Conservation (phyloP, 495 filamentous ascomycete species). For the Trichoderma parareesei region DNA sequence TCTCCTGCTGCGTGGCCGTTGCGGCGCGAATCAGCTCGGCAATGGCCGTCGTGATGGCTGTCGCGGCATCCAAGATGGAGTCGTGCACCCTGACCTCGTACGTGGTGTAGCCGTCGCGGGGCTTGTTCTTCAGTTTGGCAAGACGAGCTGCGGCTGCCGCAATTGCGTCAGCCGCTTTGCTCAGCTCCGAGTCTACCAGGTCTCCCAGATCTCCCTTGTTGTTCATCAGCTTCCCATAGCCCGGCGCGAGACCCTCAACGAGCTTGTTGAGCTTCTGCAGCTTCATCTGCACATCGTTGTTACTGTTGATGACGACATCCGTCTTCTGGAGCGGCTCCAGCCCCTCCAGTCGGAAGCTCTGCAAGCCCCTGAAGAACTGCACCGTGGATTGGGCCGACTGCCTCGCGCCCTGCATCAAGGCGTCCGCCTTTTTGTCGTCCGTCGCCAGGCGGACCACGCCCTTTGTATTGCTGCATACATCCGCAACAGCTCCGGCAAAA, state of each 20-base stretch:
- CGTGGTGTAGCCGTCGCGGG: conserved; percentile 87
- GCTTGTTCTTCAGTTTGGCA: conserved; percentile 86
- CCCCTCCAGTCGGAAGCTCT: conserved; percentile 87
- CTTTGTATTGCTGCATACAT: conserved; percentile 94
- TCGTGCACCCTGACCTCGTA: conserved; percentile 95
- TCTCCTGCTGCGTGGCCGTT: conserved; percentile 89
- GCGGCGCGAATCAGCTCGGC: conserved; percentile 94
- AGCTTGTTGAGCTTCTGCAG: conserved; percentile 87
- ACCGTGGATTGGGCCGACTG: conserved; percentile 82
- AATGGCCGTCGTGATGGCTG: conserved; percentile 94
- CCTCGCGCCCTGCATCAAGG: conserved; percentile 70
- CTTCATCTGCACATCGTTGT: conserved; percentile 85
- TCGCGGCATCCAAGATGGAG: conserved; percentile 84
- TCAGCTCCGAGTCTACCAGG: conserved; percentile 84
- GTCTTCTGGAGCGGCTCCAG: conserved; percentile 84
- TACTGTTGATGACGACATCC: conserved; percentile 92
- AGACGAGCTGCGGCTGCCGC: conserved; percentile 83
- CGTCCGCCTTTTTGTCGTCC: conserved; percentile 87
- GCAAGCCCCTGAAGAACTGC: conserved; percentile 89
- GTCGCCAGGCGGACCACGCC: conserved; percentile 89
- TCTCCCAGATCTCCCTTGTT: conserved; percentile 86
- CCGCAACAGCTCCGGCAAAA: conserved; percentile 82
- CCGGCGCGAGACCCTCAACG: conserved; percentile 82
- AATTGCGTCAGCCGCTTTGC: conserved; percentile 91
- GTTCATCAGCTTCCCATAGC: conserved; percentile 67